phyloP scores from a whole-genome alignment of 2,329 filamentous ascomycete genomes.

The Septoria petroselini region DNA sequence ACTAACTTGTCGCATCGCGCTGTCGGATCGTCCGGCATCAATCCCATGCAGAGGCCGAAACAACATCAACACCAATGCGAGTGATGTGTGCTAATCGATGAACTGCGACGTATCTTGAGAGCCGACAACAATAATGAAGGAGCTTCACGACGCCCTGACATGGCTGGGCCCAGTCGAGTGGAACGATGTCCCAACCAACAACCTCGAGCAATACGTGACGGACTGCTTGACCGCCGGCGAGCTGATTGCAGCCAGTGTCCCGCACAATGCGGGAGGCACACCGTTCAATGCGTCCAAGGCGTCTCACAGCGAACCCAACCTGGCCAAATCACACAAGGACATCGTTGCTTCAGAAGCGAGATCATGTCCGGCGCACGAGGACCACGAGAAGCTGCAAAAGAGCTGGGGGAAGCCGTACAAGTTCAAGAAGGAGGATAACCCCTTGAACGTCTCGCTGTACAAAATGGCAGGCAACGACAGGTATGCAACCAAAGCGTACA shows the following conservation, averaged over 20 bases:
- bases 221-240: conserved; percentile 57
- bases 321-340: conserved; percentile 50
- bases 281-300: conserved; percentile 49
- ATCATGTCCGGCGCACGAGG: conserved; percentile 48
- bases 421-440: conserved; percentile 68
- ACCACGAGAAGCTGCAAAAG: conserved; percentile 64
- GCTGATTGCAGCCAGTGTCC: conserved; percentile 72
- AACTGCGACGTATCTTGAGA: neutral
- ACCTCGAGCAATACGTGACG: conserved; percentile 43
- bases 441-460: conserved; percentile 71
- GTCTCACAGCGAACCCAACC: conserved; percentile 56
- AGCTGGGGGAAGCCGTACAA: conserved; percentile 85
- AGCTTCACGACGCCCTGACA: conserved; percentile 48
- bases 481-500: conserved; percentile 39
- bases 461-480: conserved; percentile 77
- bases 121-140: conserved; percentile 35
- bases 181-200: conserved; percentile 43
- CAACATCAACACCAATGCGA: neutral
- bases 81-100: neutral
- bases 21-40: too few relatives aligned
- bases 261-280: conserved; percentile 52
- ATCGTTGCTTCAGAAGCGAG: conserved; percentile 54
- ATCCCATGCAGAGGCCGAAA: too few relatives aligned
- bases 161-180: conserved; percentile 46
- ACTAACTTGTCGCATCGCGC: too few relatives aligned